A percentile compares a stretch with the other conserved stretches of the same genome.
phyloP scores from a whole-genome alignment of 257 asterid genomes.

The Lavandula angustifolia region DNA sequence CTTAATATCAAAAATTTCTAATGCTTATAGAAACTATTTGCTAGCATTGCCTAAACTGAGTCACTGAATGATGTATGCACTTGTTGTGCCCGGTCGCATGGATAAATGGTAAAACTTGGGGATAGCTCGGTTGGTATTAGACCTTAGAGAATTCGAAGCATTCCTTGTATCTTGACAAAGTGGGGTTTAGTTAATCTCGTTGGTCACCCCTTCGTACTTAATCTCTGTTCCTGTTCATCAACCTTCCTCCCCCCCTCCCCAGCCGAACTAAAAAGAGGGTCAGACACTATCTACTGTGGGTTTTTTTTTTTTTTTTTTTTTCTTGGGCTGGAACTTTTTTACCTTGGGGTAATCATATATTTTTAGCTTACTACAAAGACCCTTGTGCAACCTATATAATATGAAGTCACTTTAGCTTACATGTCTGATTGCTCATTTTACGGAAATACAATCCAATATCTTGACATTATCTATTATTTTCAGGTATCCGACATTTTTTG shows the following conservation, averaged over 20 bases:
- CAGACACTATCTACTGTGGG: no score
- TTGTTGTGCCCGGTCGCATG: neutral
- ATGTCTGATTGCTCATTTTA: neutral
- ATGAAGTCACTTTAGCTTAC: slow-evolving; percentile 14
- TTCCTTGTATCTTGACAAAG: neutral
- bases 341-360: neutral
- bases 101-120: neutral
- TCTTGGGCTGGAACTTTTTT: neutral
- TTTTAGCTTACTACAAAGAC: slow-evolving; percentile 6
- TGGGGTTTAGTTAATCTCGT: neutral
- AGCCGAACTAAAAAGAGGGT: neutral
- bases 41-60: slow-evolving; percentile 1
- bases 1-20: neutral
- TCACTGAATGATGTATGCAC: neutral
- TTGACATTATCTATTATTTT: slow-evolving; percentile 26
- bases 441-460: slow-evolving; percentile 19
- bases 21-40: neutral
- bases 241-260: no score
- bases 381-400: slow-evolving; percentile 9
- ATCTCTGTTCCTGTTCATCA: neutral
- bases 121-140: neutral
- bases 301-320: no score
- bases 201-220: neutral
- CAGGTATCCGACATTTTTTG: slow-evolving; percentile 96
- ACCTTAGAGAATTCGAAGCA: slow-evolving; percentile 6